phyloP scores from a whole-genome alignment of 441 rosid genomes.

The Pelargonium myrrhifolium region DNA sequence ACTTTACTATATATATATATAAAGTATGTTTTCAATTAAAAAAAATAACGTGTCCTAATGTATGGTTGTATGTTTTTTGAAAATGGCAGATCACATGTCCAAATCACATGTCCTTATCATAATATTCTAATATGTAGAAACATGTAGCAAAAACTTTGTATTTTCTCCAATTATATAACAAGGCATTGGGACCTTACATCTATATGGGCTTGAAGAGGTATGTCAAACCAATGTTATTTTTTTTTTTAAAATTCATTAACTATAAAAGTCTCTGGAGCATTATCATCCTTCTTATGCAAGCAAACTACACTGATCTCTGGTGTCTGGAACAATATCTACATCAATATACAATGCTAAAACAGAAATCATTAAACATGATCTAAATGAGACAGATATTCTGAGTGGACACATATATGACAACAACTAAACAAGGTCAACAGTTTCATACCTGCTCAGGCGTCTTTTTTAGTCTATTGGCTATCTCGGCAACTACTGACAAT shows the following conservation, averaged over 20 bases:
- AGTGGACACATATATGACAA: background rate
- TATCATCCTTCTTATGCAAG: background rate
- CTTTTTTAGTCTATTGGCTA: conserved; percentile 42
- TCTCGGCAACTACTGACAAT: conserved; percentile 45
- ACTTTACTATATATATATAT: too few relatives aligned
- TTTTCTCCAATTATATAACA: background rate
- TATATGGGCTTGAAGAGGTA: background rate
- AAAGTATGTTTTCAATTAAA: too few relatives aligned
- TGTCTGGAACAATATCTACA: background rate
- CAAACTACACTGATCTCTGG: background rate
- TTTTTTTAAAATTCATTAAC: too few relatives aligned
- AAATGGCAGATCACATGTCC: too few relatives aligned
- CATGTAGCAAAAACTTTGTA: background rate
- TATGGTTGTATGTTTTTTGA: too few relatives aligned
- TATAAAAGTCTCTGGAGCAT: too few relatives aligned
- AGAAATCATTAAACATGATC: background rate
- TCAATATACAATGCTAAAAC: background rate
- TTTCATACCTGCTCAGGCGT: conserved; percentile 50
- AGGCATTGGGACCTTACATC: background rate
- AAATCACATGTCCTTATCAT: too few relatives aligned
- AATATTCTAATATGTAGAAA: too few relatives aligned
- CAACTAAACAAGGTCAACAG: background rate
- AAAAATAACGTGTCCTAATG: too few relatives aligned
- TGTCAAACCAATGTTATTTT: too few relatives aligned
- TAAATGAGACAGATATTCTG: background rate